Conservation (phyloP, 768 basidiomycete genomes). For the Lactarius evosmus region DNA sequence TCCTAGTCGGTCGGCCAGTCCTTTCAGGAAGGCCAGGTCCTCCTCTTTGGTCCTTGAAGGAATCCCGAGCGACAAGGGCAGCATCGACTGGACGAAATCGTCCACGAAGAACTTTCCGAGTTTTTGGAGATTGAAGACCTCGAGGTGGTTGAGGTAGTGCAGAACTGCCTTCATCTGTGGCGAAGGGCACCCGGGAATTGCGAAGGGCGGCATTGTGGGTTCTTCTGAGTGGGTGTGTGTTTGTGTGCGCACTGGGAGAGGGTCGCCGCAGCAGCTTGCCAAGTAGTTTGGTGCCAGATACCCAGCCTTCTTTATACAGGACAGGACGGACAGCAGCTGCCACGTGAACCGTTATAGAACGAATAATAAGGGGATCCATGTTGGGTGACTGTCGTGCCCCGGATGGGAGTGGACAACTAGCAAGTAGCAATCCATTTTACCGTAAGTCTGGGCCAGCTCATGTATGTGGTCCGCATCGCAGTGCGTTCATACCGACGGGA, state of each 20-base stretch:
- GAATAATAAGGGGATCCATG: too few species aligned
- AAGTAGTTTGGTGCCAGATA: background rate
- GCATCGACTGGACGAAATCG: conserved; percentile 16
- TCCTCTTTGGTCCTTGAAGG: conserved; percentile 8
- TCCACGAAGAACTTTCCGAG: conserved; percentile 4
- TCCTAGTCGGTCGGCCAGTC: background rate
- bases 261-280: background rate
- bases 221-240: background rate
- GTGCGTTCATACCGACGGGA: too few species aligned
- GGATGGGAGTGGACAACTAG: too few species aligned
- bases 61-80: background rate
- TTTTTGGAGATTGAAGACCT: background rate
- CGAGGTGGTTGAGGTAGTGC: conserved; percentile 7
- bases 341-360: background rate
- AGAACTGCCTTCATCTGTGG: conserved; percentile 8
- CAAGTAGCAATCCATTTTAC: too few species aligned
- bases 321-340: background rate
- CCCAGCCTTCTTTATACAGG: background rate
- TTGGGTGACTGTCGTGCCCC: too few species aligned
- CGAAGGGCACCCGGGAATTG: background rate
- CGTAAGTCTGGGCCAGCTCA: background rate
- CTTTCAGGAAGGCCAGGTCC: conserved; percentile 6
- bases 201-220: background rate
- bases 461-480: background rate
- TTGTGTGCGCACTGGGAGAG: background rate